Evolutionary conservation across 371 early-diverging fungal species (phyloP).

Genomic region (Thermomucor indicae-seudaticae): DNA sequence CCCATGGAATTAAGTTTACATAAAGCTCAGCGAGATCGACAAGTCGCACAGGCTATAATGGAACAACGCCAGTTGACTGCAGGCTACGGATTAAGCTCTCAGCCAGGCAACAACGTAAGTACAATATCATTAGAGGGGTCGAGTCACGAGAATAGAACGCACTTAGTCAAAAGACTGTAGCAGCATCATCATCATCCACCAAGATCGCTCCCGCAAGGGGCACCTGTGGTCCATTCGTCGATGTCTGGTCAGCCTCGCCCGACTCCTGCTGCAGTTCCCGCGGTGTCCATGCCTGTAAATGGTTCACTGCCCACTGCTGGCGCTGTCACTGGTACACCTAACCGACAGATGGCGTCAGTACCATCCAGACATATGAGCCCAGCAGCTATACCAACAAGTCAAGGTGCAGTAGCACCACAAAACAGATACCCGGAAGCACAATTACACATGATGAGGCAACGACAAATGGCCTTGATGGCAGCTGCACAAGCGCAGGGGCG

Average conservation of each 20-base stretch:
- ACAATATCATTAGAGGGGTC: no score
- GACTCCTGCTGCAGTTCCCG: slow-evolving; percentile 20
- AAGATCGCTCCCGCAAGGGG: not conserved
- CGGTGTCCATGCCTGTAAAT: no score
- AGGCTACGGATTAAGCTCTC: slow-evolving; percentile 46
- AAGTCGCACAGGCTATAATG: slow-evolving; percentile 59
- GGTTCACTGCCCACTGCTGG: slow-evolving; percentile 32
- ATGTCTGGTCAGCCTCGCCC: slow-evolving; percentile 9
- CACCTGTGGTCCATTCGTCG: slow-evolving; percentile 6
- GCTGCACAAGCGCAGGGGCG: slow-evolving; percentile 17
- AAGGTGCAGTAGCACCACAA: slow-evolving; percentile 7
- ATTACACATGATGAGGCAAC: slow-evolving; percentile 40
- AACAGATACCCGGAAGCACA: slow-evolving; percentile 47
- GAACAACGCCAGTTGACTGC: slow-evolving; percentile 68
- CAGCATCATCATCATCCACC: not conserved
- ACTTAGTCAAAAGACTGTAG: no score
- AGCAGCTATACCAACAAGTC: slow-evolving; percentile 19
- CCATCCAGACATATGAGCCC: slow-evolving; percentile 9
- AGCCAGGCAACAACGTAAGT: slow-evolving; percentile 27
- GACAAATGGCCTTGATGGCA: slow-evolving; percentile 35
- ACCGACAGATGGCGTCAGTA: slow-evolving; percentile 5
- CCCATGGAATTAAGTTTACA: slow-evolving; percentile 71
- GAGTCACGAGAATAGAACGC: no score
- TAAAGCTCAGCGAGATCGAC: slow-evolving; percentile 72
- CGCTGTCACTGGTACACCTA: slow-evolving; percentile 24